Conservation (phyloP, 2,329 filamentous ascomycete species). For the Delphinella strobiligena region DNA sequence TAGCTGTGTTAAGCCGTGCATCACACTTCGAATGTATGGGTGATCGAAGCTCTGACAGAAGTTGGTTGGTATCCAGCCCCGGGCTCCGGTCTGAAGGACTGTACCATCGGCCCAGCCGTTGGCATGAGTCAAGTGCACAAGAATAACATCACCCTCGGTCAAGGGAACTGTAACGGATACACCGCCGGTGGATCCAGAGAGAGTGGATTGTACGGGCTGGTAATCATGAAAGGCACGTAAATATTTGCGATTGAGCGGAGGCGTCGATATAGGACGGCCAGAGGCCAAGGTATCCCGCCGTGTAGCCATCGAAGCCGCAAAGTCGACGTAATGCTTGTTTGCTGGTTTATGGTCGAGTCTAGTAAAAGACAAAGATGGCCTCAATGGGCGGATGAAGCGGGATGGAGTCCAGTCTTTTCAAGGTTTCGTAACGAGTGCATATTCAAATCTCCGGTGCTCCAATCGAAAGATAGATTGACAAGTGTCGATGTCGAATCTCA, state of each 20-base stretch:
- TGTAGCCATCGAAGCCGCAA: background rate
- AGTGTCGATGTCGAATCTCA: no score
- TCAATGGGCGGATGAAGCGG: no score
- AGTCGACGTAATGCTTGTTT: no score
- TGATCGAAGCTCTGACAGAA: slow-evolving; percentile 95
- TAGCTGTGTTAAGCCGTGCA: slow-evolving; percentile 79
- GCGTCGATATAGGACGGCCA: background rate
- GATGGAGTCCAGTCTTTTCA: no score
- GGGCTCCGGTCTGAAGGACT: slow-evolving; percentile 67
- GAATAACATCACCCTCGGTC: slow-evolving; percentile 78
- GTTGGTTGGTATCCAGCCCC: slow-evolving; percentile 95
- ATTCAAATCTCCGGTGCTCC: no score
- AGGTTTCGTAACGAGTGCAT: no score
- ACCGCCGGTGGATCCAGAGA: slow-evolving; percentile 58
- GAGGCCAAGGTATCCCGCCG: background rate
- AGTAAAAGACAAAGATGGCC: no score
- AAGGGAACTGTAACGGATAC: slow-evolving; percentile 65
- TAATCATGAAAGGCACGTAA: slow-evolving; percentile 90
- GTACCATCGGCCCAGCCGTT: slow-evolving; percentile 99
- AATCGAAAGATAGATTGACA: no score
- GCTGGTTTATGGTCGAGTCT: no score
- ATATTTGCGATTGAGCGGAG: slow-evolving; percentile 79
- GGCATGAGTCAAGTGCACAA: slow-evolving; percentile 92
- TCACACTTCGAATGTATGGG: slow-evolving; percentile 68
- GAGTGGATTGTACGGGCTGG: slow-evolving; percentile 62